Conservation (phyloP, 1,284 basidiomycete genomes). For the Fomitiporia mediterranea region DNA sequence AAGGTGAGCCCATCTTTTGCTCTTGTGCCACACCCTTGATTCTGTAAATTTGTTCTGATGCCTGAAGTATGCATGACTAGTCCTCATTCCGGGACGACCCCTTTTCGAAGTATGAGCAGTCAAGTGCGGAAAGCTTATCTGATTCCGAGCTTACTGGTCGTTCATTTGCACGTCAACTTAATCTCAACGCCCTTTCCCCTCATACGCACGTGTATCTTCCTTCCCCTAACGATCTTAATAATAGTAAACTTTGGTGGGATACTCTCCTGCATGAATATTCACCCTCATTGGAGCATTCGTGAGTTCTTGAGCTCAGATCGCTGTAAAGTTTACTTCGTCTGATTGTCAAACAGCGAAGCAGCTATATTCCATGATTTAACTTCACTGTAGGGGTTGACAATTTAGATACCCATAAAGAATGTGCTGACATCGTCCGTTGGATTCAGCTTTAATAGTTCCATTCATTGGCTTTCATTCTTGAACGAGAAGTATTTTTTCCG, state of each 20-base stretch:
- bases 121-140: slow-evolving; percentile 12
- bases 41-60: not conserved
- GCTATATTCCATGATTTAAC: slow-evolving; percentile 15
- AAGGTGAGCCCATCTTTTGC: slow-evolving; percentile 8
- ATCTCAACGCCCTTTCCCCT: slow-evolving; percentile 12
- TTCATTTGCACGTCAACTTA: slow-evolving; percentile 13
- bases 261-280: slow-evolving; percentile 49
- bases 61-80: not conserved
- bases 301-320: slow-evolving; percentile 23
- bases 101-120: slow-evolving; percentile 16
- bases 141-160: slow-evolving; percentile 15
- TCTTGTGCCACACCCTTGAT: not conserved
- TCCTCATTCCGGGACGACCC: slow-evolving; percentile 9
- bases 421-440: not conserved
- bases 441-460: slow-evolving; percentile 43
- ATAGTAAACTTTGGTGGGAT: slow-evolving; percentile 60
- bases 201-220: slow-evolving; percentile 26
- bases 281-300: slow-evolving; percentile 40
- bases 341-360: slow-evolving; percentile 12
- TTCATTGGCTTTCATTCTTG: slow-evolving; percentile 62
- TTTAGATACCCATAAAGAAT: not conserved
- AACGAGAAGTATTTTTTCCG: slow-evolving; percentile 51
- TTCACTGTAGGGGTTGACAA: slow-evolving; percentile 11
- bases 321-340: not conserved
- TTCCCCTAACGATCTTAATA: slow-evolving; percentile 36